A percentile compares a stretch with the other conserved stretches of the same genome.
phyloP scores from a whole-genome alignment of 306 rosid genomes.

The Glycine soja region DNA sequence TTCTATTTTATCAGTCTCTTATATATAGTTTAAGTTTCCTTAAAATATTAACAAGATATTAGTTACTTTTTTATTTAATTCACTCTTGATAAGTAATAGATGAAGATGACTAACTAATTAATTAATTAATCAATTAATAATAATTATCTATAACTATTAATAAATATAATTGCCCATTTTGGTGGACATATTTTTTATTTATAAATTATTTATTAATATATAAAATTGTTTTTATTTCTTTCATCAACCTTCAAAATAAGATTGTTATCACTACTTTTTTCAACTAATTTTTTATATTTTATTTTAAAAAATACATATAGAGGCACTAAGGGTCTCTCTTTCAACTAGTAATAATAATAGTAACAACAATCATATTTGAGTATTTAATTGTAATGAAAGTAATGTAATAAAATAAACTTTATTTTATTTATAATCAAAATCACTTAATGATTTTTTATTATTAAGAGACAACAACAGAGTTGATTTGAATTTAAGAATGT shows the following conservation, averaged over 20 bases:
- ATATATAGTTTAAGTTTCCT: background rate
- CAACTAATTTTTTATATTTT: too few species aligned
- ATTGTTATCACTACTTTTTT: too few species aligned
- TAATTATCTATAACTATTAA: background rate
- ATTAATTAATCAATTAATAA: background rate
- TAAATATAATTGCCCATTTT: too few species aligned
- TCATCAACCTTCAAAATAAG: too few species aligned
- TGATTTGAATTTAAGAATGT: too few species aligned
- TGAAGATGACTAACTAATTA: background rate
- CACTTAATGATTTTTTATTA: background rate
- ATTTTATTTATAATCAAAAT: background rate
- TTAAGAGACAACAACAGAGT: too few species aligned
- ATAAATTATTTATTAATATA: too few species aligned
- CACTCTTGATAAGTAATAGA: background rate
- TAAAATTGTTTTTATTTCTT: too few species aligned
- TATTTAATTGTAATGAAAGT: background rate
- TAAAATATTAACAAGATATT: background rate
- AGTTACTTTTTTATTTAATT: background rate
- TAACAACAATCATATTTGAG: background rate
- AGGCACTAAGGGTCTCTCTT: too few species aligned
- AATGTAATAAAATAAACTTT: background rate
- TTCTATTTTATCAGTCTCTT: background rate
- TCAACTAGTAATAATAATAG: too few species aligned
- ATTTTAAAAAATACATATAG: too few species aligned
- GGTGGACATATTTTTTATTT: too few species aligned